Evolutionary conservation across 306 rosid species (phyloP).

Genomic region (Macrotyloma uniflorum): DNA sequence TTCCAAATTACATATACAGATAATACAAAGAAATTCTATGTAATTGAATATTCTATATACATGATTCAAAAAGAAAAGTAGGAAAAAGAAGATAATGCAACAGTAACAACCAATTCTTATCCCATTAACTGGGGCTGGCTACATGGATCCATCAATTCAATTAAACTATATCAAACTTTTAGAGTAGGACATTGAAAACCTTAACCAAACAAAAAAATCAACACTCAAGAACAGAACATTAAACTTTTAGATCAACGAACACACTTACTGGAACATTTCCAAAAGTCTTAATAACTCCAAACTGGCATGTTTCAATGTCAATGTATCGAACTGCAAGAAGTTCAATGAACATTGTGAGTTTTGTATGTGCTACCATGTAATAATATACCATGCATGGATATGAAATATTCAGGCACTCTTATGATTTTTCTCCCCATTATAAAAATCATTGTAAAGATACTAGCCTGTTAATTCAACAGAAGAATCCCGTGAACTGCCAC

Average conservation of each 20-base stretch:
- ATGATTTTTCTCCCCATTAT: slow-evolving; percentile 16
- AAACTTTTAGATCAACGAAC: slow-evolving; percentile 25
- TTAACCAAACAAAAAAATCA: slow-evolving; percentile 30
- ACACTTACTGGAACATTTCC: slow-evolving; percentile 88
- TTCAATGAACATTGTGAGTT: slow-evolving; percentile 42
- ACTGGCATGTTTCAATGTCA: slow-evolving; percentile 64
- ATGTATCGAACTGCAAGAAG: slow-evolving; percentile 77
- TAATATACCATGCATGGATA: slow-evolving; percentile 20
- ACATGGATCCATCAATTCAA: slow-evolving; percentile 8
- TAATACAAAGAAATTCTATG: slow-evolving; percentile 3
- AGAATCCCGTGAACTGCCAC: slow-evolving; percentile 72
- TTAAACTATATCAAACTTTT: slow-evolving; percentile 23
- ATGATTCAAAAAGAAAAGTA: slow-evolving; percentile 17
- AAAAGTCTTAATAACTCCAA: slow-evolving; percentile 72
- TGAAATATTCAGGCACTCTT: slow-evolving; percentile 3
- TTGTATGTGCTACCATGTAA: slow-evolving; percentile 3
- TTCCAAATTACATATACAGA: slow-evolving; percentile 5
- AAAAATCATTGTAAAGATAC: slow-evolving; percentile 40
- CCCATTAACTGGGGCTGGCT: slow-evolving; percentile 20
- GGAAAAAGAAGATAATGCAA: slow-evolving; percentile 19
- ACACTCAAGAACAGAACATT: slow-evolving; percentile 27
- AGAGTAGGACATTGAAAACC: slow-evolving; percentile 7
- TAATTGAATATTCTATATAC: slow-evolving; percentile 23
- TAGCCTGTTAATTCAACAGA: slow-evolving; percentile 69
- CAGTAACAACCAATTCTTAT: slow-evolving; percentile 30